Base-by-base conservation (phyloP, 2,329 filamentous ascomycete species). In the Fusarium nematophilum region DNA sequence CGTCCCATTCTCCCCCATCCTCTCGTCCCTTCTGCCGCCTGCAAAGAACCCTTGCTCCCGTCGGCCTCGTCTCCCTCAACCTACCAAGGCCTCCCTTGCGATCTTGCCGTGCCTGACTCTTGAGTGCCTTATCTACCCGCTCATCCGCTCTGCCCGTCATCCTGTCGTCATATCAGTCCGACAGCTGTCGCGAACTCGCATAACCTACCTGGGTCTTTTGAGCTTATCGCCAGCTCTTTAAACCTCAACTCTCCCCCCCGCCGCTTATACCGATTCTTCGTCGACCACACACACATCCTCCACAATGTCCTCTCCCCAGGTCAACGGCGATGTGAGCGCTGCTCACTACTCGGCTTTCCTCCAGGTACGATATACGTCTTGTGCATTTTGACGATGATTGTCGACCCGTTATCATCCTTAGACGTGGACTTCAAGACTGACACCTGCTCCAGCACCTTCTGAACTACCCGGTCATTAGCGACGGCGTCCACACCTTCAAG, bases 391-490 rank as follows among this genome's bases (percentile, higher is more conserved):
- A n/a, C n/a, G n/a, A n/a, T n/a, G n/a, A n/a, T n/a, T n/a, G n/a
- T n/a, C n/a, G n/a, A n/a, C n/a, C n/a, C n/a, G n/a, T n/a, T n/a
- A n/a, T n/a, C n/a, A n/a, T n/a, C n/a, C n/a, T n/a, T n/a, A n/a
- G n/a, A n/a, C n/a, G n/a, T n/a, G n/a, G n/a, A n/a, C n/a, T n/a
- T n/a, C n/a, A n/a, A n/a, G n/a, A n/a, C n/a, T n/a, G n/a, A n/a
- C n/a, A 42, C 38, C 29, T 33, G 68, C 34, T 29, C 6, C 26
- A 96, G 92, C 93, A 97, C 74, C 83, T 97, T 62, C 83, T 88
- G 68, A 89, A 89, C 65, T 97, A 96, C 78, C 94, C 94, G 33
- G 78, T 96, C 65, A 85, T 97, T 72, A 86, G 86, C 72, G 92
- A 96, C 76, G 81, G 88, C 70, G 86, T 97, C 76, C 80, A 86